These are phyloP conservation scores for Zygoascus bituminiphila DNA, from an alignment of 805 yeast genomes.

Conservation along the genomic window DNA sequence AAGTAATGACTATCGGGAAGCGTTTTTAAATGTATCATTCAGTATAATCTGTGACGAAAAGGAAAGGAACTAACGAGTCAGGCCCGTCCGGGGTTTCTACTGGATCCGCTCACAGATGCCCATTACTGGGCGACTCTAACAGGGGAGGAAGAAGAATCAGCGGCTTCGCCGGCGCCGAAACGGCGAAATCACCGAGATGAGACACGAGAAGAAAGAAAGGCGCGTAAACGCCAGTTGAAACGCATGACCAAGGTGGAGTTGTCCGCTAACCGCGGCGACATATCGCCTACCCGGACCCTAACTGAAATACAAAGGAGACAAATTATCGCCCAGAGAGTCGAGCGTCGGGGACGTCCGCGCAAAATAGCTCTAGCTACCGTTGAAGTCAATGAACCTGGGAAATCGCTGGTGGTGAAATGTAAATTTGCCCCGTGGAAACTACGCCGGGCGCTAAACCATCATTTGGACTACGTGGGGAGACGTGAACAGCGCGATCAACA, in stretches of 20 bases:
- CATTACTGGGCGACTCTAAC: slow-evolving; percentile 14
- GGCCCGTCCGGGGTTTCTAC: slow-evolving; percentile 17
- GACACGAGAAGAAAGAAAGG: not conserved
- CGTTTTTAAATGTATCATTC: too few species aligned
- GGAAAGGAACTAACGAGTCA: slow-evolving; percentile 1
- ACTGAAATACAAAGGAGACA: not conserved
- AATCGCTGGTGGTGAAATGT: not conserved
- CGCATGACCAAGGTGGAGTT: not conserved
- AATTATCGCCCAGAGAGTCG: not conserved
- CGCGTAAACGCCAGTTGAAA: not conserved
- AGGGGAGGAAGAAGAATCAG: not conserved
- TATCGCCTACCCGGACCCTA: not conserved
- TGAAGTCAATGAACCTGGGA: not conserved
- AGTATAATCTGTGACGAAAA: too few species aligned
- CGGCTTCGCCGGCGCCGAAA: not conserved
- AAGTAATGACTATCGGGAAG: too few species aligned
- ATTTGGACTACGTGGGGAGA: not conserved
- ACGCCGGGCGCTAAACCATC: slow-evolving; percentile 1
- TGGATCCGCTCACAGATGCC: slow-evolving; percentile 15
- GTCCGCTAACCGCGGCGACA: not conserved
- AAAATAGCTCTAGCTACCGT: slow-evolving; percentile 2
- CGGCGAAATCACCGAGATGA: not conserved
- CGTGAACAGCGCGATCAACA: not conserved
- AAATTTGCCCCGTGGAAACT: slow-evolving; percentile 2
- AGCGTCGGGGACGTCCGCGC: slow-evolving; percentile 5